Evolutionary conservation across 2,329 filamentous ascomycete species (phyloP).

Genomic region (Penicillium sp.): DNA sequence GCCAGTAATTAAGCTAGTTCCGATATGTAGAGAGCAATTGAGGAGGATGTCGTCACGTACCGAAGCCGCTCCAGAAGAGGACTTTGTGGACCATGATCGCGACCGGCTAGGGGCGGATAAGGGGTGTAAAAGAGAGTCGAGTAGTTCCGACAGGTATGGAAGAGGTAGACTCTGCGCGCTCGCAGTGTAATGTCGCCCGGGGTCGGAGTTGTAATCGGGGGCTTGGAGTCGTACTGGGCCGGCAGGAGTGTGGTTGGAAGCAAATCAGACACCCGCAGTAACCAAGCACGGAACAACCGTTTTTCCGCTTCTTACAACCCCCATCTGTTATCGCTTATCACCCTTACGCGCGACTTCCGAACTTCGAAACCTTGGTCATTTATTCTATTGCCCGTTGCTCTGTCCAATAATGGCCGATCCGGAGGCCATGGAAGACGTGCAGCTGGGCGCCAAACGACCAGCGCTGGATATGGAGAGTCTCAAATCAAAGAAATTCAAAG

Average conservation of each 20-base stretch:
- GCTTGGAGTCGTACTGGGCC: conserved; percentile 26
- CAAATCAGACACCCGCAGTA: conserved; percentile 40
- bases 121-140: conserved; percentile 4
- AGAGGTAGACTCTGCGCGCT: conserved; percentile 4
- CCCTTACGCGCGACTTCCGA: conserved; percentile 17
- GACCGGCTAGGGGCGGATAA: conserved; percentile 22
- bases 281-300: conserved; percentile 29
- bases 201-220: conserved; percentile 17
- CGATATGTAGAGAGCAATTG: background rate
- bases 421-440: conserved; percentile 31
- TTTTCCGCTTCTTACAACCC: conserved; percentile 1
- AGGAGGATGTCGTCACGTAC: conserved; percentile 55
- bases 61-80: conserved; percentile 70
- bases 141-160: conserved; percentile 2
- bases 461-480: conserved; percentile 34
- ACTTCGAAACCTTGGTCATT: background rate
- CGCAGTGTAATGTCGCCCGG: conserved; percentile 13
- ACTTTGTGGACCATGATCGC: conserved; percentile 52
- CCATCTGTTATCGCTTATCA: conserved; percentile 3
- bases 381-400: background rate
- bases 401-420: conserved; percentile 32
- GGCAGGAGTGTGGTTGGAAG: conserved; percentile 27
- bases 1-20: background rate
- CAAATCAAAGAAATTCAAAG: conserved; percentile 54
- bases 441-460: conserved; percentile 30